A percentile compares a stretch with the other conserved stretches of the same genome.
Conservation (phyloP, 2,329 filamentous ascomycete genomes). For the Colletotrichum incanum region DNA sequence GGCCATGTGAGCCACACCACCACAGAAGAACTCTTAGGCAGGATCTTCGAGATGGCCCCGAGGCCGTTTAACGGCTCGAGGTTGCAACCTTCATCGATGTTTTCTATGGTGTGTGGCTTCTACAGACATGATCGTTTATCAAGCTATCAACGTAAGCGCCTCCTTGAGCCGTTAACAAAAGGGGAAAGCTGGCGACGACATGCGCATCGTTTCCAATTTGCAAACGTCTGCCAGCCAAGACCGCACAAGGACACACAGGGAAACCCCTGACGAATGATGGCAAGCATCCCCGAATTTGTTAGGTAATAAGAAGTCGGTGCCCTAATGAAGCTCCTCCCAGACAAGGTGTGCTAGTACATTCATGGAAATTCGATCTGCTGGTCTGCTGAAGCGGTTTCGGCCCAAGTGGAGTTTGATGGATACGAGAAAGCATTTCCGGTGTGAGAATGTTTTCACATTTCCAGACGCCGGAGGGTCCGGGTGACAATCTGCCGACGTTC, state of each 20-base stretch:
- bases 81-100: not conserved
- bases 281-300: slow-evolving; percentile 32
- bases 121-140: not conserved
- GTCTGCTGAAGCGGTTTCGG: slow-evolving; percentile 36
- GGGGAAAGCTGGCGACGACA: slow-evolving; percentile 13
- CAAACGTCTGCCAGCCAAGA: slow-evolving; percentile 19
- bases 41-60: slow-evolving; percentile 25
- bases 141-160: not conserved
- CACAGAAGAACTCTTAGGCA: slow-evolving; percentile 18
- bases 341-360: slow-evolving; percentile 24
- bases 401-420: slow-evolving; percentile 40
- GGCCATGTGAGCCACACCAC: slow-evolving; percentile 10
- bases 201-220: slow-evolving; percentile 8
- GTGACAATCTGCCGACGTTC: slow-evolving; percentile 21
- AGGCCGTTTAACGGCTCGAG: not conserved
- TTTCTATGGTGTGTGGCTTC: slow-evolving; percentile 19
- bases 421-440: slow-evolving; percentile 33
- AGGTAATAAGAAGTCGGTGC: slow-evolving; percentile 31
- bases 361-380: slow-evolving; percentile 39
- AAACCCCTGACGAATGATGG: slow-evolving; percentile 33
- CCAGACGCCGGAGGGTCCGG: slow-evolving; percentile 30
- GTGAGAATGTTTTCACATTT: not conserved
- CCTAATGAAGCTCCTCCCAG: slow-evolving; percentile 10
- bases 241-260: slow-evolving; percentile 25
- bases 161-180: slow-evolving; percentile 1